phyloP scores from a whole-genome alignment of 208 protist species.

The Strigomonas galati region DNA sequence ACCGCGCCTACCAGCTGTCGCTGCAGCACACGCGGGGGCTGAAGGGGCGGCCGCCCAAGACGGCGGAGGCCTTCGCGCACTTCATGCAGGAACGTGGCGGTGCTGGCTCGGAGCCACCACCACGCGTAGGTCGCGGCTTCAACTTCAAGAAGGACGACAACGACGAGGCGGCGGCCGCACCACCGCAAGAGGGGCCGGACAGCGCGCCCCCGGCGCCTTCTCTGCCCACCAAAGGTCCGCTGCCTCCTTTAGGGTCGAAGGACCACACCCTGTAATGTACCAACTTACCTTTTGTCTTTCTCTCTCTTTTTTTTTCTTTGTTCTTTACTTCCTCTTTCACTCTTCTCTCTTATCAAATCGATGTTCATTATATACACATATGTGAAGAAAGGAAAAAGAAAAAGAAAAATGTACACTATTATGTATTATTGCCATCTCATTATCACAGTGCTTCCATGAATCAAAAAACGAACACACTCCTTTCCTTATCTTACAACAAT shows the following conservation, averaged over 20 bases:
- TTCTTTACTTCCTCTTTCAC: constrained; percentile 18
- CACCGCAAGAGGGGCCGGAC: not conserved
- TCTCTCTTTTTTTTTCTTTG: constrained; percentile 13
- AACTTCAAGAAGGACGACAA: constrained; percentile 4
- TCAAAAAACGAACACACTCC: too few relatives aligned
- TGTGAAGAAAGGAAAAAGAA: not conserved
- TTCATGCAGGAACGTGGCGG: not conserved
- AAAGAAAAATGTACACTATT: constrained; percentile 6
- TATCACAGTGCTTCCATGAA: too few relatives aligned
- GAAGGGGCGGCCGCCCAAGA: not conserved
- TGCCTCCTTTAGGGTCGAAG: not conserved
- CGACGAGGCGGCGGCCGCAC: not conserved
- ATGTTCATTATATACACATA: not conserved
- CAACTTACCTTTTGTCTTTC: constrained; percentile 3
- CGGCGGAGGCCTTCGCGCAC: not conserved
- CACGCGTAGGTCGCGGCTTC: constrained; percentile 3
- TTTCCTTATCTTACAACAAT: constrained; percentile 1
- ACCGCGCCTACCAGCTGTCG: constrained; percentile 41
- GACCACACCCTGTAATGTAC: too few relatives aligned
- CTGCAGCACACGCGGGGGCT: not conserved
- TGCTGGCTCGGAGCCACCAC: not conserved
- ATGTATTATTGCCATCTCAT: not conserved
- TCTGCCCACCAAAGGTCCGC: not conserved
- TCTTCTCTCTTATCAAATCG: constrained; percentile 8
- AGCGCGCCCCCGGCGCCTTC: not conserved